Base-by-base conservation (phyloP, 371 early-diverging fungal genomes). In the Saksenaea vasiformis region DNA sequence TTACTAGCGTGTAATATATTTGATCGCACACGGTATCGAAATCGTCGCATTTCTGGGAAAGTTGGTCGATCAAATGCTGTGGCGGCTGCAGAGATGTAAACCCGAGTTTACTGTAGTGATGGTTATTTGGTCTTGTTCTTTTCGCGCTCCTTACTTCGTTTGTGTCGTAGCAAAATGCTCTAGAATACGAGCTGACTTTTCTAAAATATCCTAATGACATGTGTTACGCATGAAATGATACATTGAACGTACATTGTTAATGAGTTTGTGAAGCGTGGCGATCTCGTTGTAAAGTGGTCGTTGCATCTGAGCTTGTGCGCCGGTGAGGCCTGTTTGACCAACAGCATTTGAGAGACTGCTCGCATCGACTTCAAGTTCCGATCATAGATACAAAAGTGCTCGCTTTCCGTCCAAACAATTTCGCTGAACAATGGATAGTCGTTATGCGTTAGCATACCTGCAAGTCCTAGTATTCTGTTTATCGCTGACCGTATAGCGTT, bases 1-100 rank as follows among this genome's bases (percentile, higher is more conserved):
- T 51, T 75, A 76, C 79, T 51, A 81, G 61, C 8, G 63, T 73
- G 59, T 69, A 78, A 47, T 78, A 75, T 11, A 78, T 71, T 34
- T 81, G 82, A 70, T 81, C 77, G 65, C 82, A 81, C 19, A 78
- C 73, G 0, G 73, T 72, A 60, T 78, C 82, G 59, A 81, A 76
- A 58, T 76, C 70, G 62, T 78, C 77, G 56, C 79, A 78, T 43
- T 77, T 77, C 24, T 76, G 74, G 14, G 71, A 31, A 10, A 81
- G 47, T 15, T 62, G 62, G 31, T 76, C 71, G 24, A 66, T 63
- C 34, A 75, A 53, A 13, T 71, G 51, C 31, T 41, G 64, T 26
- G 73, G 70, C 17, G 75, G 68, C 56, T 64, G 58, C 15, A 64
- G 58, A 27, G 67, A 60, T 0, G 61, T 67, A 15, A 58, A 26